phyloP scores from a whole-genome alignment of 208 protist species.

The Trypanosoma congolense region DNA sequence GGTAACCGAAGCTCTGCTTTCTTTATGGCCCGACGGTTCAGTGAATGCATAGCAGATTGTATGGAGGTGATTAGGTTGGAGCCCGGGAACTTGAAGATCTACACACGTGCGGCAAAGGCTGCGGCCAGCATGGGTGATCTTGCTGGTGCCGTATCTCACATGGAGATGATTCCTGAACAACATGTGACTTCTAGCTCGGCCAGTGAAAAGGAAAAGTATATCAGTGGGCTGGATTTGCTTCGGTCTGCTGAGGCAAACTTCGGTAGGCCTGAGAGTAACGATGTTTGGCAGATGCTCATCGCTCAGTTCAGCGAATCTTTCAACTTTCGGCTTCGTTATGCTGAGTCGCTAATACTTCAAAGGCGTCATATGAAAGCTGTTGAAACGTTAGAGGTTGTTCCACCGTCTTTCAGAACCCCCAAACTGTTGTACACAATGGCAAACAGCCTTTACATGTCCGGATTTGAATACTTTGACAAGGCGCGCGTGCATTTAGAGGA shows the following conservation, averaged over 20 bases:
- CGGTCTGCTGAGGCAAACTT: conserved; percentile 56
- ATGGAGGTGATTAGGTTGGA: conserved; percentile 64
- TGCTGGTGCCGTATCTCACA: conserved; percentile 44
- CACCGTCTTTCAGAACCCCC: conserved; percentile 43
- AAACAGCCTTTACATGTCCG: conserved; percentile 69
- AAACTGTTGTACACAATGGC: conserved; percentile 57
- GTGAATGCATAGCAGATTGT: conserved; percentile 80
- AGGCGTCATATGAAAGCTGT: conserved; percentile 55
- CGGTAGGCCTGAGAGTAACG: conserved; percentile 74
- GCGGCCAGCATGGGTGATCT: conserved; percentile 81
- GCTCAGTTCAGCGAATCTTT: conserved; percentile 74
- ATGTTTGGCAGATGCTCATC: conserved; percentile 73
- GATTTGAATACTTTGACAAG: conserved; percentile 83
- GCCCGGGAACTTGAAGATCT: conserved; percentile 68
- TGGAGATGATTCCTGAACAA: conserved; percentile 47
- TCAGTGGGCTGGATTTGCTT: conserved; percentile 48
- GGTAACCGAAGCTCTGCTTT: conserved; percentile 86
- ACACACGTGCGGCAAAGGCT: conserved; percentile 63
- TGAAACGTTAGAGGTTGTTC: conserved; percentile 60
- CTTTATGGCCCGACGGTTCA: conserved; percentile 84
- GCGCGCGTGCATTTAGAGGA: conserved; percentile 47
- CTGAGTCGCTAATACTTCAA: conserved; percentile 64
- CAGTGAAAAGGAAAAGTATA: conserved; percentile 55
- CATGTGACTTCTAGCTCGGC: conserved; percentile 28
- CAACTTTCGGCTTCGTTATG: conserved; percentile 71